Percentiles rank a stretch among this genome's conserved stretches.
Conservation (phyloP, 257 asterid species). For the Capsicum pubescens region DNA sequence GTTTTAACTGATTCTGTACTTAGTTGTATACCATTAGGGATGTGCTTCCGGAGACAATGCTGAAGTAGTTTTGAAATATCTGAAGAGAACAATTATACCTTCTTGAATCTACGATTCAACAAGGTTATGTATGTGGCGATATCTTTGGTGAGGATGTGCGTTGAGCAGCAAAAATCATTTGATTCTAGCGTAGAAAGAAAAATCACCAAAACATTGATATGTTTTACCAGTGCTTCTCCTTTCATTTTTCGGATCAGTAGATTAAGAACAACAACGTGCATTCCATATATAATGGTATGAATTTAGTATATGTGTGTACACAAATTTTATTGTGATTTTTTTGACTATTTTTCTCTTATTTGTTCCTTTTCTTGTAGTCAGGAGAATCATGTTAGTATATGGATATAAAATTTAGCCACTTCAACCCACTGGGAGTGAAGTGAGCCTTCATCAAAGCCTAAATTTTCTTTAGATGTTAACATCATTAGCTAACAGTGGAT, state of each 20-base stretch:
- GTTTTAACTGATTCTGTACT: not conserved
- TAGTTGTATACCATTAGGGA: not conserved
- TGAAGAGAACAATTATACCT: not conserved
- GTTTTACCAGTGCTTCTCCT: conserved; percentile 9
- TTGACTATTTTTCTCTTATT: too few species aligned
- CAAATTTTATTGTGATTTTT: not conserved
- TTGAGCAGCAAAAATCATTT: not conserved
- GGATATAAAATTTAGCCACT: too few species aligned
- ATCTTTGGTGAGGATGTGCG: not conserved
- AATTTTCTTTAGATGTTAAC: not conserved
- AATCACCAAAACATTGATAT: not conserved
- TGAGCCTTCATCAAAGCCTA: too few species aligned
- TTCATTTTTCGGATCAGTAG: not conserved
- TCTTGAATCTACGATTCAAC: not conserved
- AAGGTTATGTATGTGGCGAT: not conserved
- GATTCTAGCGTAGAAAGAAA: not conserved
- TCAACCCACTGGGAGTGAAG: too few species aligned
- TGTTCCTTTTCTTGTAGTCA: too few species aligned
- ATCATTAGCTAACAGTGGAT: not conserved
- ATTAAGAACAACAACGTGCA: not conserved
- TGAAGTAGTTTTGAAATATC: not conserved
- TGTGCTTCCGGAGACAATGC: not conserved
- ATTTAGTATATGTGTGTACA: not conserved
- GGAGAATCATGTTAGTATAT: too few species aligned
- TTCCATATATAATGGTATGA: not conserved